Evolutionary conservation across 2,329 filamentous ascomycete species (phyloP).

Genomic region (Beauveria asiatica): DNA sequence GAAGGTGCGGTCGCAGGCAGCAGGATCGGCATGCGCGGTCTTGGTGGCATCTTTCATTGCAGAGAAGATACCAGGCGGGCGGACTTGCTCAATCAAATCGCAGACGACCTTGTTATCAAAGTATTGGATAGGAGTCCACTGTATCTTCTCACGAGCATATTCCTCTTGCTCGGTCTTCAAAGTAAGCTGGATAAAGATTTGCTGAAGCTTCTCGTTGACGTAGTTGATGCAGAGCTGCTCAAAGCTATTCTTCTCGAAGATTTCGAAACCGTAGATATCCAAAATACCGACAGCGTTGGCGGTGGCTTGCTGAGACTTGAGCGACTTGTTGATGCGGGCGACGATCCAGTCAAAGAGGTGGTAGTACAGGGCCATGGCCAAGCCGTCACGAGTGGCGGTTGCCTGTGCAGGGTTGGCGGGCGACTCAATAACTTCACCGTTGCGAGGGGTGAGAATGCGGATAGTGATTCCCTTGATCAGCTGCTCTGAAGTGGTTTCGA

Average conservation of each 20-base stretch:
- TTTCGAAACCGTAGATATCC: conserved; percentile 98
- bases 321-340: conserved; percentile 77
- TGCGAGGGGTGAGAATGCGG: conserved; percentile 66
- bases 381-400: conserved; percentile 74
- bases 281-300: conserved; percentile 89
- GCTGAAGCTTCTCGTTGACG: conserved; percentile 97
- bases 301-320: conserved; percentile 68
- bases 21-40: conserved; percentile 92
- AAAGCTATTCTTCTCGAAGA: conserved; percentile 98
- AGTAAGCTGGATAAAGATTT: conserved; percentile 97
- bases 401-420: conserved; percentile 86
- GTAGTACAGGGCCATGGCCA: conserved; percentile 93
- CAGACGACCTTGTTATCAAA: conserved; percentile 99
- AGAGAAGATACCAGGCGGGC: conserved; percentile 87
- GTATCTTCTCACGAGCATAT: conserved; percentile 89
- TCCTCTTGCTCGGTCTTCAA: conserved; percentile 96
- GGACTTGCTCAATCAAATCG: conserved; percentile 85
- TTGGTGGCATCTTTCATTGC: conserved; percentile 96
- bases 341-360: conserved; percentile 99
- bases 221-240: conserved; percentile 99
- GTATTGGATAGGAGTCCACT: conserved; percentile 98
- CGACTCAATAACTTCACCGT: conserved; percentile 59
- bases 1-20: conserved; percentile 90
- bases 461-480: conserved; percentile 84
- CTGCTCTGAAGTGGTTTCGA: conserved; percentile 75